Percentiles rank a stretch among this genome's conserved stretches.
phyloP scores from a whole-genome alignment of 805 yeast species.

The Sugiyamaella valdiviana region DNA sequence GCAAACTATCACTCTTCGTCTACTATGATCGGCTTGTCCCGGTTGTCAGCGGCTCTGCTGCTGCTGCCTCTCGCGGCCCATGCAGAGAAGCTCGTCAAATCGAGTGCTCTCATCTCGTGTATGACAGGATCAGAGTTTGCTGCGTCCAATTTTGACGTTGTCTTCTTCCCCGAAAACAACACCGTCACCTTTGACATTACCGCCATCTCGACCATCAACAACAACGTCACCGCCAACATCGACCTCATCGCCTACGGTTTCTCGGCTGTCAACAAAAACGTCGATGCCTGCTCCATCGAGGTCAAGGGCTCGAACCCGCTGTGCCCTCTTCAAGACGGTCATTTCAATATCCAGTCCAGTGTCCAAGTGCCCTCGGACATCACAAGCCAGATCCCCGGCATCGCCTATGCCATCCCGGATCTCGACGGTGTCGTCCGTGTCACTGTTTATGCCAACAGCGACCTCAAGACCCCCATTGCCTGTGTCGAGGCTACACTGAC shows the following conservation, averaged over 20 bases:
- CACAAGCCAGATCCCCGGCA: slow-evolving; percentile 57
- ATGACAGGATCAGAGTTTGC: slow-evolving; percentile 85
- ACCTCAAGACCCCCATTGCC: slow-evolving; percentile 52
- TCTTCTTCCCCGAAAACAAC: slow-evolving; percentile 57
- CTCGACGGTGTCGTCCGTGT: slow-evolving; percentile 87
- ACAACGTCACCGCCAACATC: slow-evolving; percentile 60
- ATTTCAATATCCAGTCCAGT: slow-evolving; percentile 60
- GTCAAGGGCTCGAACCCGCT: slow-evolving; percentile 38
- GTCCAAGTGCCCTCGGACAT: slow-evolving; percentile 31
- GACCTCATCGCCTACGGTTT: slow-evolving; percentile 78
- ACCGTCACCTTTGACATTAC: slow-evolving; percentile 61
- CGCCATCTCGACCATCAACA: slow-evolving; percentile 73
- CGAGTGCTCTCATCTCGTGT: slow-evolving; percentile 80
- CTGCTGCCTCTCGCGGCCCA: slow-evolving; percentile 3
- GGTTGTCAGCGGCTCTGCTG: too few relatives aligned
- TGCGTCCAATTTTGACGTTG: slow-evolving; percentile 75
- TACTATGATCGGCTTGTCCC: too few relatives aligned
- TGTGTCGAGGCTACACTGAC: slow-evolving; percentile 84
- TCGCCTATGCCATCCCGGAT: slow-evolving; percentile 90
- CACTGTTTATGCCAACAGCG: slow-evolving; percentile 48
- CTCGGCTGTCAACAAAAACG: slow-evolving; percentile 45
- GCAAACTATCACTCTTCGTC: not conserved
- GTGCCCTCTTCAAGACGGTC: slow-evolving; percentile 87
- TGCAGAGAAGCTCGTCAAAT: slow-evolving; percentile 33
- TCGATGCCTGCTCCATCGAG: slow-evolving; percentile 56